phyloP scores from a whole-genome alignment of 371 early-diverging fungal species.

The Phascolomyces articulosus region DNA sequence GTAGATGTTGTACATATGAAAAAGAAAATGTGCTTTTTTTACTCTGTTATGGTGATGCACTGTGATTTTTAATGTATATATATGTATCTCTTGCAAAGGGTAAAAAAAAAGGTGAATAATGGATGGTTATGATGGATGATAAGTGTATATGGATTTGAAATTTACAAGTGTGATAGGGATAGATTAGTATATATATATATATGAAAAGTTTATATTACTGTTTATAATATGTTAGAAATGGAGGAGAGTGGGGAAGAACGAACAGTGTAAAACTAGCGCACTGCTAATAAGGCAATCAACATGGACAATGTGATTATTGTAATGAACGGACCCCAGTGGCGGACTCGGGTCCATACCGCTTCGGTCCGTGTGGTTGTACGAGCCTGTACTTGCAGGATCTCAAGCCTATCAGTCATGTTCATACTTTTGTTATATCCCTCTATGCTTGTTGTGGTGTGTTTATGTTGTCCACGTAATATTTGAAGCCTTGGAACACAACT shows the following conservation, averaged over 20 bases:
- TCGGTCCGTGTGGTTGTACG: slow-evolving; percentile 5
- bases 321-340: slow-evolving; percentile 10
- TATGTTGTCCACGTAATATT: slow-evolving; percentile 3
- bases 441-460: neutral
- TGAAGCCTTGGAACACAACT: neutral
- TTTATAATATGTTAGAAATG: too few species aligned
- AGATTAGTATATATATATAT: too few species aligned
- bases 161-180: too few species aligned
- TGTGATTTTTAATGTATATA: too few species aligned
- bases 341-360: slow-evolving; percentile 9
- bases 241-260: neutral
- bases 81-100: too few species aligned
- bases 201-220: too few species aligned
- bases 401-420: slow-evolving; percentile 1
- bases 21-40: too few species aligned
- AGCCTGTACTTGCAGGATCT: slow-evolving; percentile 6
- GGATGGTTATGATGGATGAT: too few species aligned
- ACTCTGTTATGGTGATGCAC: neutral
- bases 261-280: neutral
- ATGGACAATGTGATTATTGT: slow-evolving; percentile 6
- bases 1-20: slow-evolving; percentile 4
- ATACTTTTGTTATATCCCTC: slow-evolving; percentile 6
- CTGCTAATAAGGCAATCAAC: neutral
- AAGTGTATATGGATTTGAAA: too few species aligned
- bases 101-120: too few species aligned